Evolutionary conservation across 1,139 yeast species (phyloP), one percentile per base, ranked within the genome.

Genomic region (Suhomyces anneliseae): DNA sequence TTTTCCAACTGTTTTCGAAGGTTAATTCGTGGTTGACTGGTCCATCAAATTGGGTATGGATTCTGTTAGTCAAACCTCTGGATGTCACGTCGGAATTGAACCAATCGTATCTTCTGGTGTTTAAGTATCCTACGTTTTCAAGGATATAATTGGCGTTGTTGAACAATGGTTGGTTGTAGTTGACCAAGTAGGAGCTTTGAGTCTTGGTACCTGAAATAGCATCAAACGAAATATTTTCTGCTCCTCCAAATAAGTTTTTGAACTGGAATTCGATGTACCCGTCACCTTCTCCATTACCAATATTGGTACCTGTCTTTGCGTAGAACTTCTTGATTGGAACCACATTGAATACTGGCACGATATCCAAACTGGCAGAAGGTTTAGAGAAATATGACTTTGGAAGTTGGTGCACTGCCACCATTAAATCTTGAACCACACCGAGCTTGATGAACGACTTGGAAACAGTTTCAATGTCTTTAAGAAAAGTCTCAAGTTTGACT

Each of bases 271-370:
- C 85, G 40, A 90, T 76, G 59, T 90, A 89, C 1, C 97, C 97
- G 61, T 88, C 95, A 29, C 97, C 98, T 70, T 90, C 97, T 27
- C 96, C 95, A 61, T 92, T 92, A 2, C 97, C 97, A 5, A 92
- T 81, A 64, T 87, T 90, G 6, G 97, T 92, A n/a, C 97, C 97
- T 2, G 96, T 88, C 59, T 85, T 86, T 50, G 95, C 90, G 51
- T 79, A 79, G 59, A 87, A 85, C 54, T 73, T 76, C 54, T 86
- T 85, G 2, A 79, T 77, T 0, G 95, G 95, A 10, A 74, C 51
- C 2, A 86, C 56, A 45, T 79, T 76, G 50, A 87, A 66, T n/a
- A 76, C 74, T 0, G 90, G 86, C 0, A 77, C 74, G 11, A 87
- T 57, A 27, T 76, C 74, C 10, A 82, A 46, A 4, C 72, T 57